phyloP scores from a whole-genome alignment of 768 basidiomycete species.

The Calocera cornea region DNA sequence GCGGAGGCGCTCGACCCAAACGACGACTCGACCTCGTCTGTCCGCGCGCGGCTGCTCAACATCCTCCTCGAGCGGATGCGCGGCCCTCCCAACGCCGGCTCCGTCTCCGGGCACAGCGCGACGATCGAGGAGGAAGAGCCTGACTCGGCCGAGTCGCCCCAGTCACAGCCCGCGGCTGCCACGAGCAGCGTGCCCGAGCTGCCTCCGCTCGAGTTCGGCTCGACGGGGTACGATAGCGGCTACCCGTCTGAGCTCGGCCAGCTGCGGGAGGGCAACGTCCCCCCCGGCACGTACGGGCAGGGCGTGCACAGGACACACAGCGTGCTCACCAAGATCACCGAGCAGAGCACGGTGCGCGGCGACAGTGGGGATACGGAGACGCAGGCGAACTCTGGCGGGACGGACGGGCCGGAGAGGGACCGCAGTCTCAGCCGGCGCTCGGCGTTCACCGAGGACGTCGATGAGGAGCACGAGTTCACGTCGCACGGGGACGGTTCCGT shows the following conservation, averaged over 20 bases:
- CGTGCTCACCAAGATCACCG: conserved; percentile 3
- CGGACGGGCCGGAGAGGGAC: not conserved
- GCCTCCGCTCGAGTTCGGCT: not conserved
- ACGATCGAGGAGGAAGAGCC: conserved; percentile 1
- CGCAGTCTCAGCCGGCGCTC: not conserved
- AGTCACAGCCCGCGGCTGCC: not conserved
- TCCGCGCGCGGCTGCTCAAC: conserved; percentile 47
- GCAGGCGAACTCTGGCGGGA: not conserved
- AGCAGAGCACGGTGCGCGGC: conserved; percentile 3
- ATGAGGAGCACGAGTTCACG: not conserved
- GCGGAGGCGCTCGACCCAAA: conserved; percentile 66
- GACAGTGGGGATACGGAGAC: not conserved
- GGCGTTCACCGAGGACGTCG: not conserved
- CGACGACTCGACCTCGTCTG: conserved; percentile 59
- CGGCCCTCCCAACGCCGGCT: conserved; percentile 16
- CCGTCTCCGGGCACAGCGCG: not conserved
- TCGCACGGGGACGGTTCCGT: not conserved
- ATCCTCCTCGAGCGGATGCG: conserved; percentile 55
- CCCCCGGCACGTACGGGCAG: not conserved
- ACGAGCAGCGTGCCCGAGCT: not conserved
- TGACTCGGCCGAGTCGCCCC: not conserved
- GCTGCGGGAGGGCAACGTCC: not conserved
- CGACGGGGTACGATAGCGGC: not conserved
- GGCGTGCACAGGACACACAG: not conserved
- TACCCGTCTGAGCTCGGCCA: not conserved